phyloP scores from a whole-genome alignment of 2,329 filamentous ascomycete genomes.

The Fusarium sp. region DNA sequence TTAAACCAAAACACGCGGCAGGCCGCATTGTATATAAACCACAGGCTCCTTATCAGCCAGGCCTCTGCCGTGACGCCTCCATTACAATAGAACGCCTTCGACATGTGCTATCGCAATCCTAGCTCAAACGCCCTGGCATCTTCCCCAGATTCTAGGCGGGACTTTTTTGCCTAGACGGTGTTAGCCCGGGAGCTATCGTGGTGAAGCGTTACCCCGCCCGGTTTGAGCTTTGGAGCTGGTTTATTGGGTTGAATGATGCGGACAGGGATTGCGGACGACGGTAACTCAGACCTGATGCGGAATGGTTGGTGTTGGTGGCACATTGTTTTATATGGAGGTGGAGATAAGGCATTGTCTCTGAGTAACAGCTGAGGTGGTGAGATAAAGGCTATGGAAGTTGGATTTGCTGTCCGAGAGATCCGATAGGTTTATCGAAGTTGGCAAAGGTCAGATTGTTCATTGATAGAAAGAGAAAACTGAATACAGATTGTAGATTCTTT shows the following conservation, averaged over 20 bases:
- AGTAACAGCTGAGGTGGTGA: not conserved
- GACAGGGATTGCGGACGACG: constrained; percentile 2
- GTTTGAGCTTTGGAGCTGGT: constrained; percentile 4
- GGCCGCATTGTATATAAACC: constrained; percentile 29
- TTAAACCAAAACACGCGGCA: not conserved
- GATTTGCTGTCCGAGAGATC: not conserved
- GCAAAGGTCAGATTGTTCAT: not conserved
- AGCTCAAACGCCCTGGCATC: not conserved
- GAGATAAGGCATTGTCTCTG: constrained; percentile 29
- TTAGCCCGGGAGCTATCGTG: constrained; percentile 22
- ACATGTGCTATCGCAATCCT: constrained; percentile 21
- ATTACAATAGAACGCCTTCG: not conserved
- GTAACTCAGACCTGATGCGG: constrained; percentile 37
- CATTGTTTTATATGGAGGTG: not conserved
- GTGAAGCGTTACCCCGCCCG: constrained; percentile 24
- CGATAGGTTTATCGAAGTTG: not conserved
- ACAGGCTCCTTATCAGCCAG: constrained; percentile 1
- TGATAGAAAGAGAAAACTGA: not conserved
- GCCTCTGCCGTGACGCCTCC: constrained; percentile 17
- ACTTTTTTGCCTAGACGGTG: constrained; percentile 35
- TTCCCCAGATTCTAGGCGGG: constrained; percentile 36
- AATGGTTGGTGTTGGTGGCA: constrained; percentile 13
- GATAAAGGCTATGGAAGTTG: constrained; percentile 13
- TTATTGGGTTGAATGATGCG: constrained; percentile 15
- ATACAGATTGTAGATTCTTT: not conserved